Conservation (phyloP, 2,329 filamentous ascomycete species). For the Fusarium fracticaudum region DNA sequence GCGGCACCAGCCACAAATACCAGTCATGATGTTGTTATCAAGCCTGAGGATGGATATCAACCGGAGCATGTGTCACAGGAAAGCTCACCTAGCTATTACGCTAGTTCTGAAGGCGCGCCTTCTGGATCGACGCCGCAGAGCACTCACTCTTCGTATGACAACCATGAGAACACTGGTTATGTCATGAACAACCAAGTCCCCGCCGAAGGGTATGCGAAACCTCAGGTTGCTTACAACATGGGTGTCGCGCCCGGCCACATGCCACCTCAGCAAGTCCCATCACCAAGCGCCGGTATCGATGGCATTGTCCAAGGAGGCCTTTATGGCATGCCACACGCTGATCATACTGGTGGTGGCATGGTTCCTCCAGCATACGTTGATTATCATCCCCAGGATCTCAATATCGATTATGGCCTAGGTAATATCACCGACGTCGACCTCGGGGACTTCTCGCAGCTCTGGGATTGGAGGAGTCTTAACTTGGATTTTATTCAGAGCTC, state of each 20-base stretch:
- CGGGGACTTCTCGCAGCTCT: constrained; percentile 36
- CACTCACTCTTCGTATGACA: constrained; percentile 11
- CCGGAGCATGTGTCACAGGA: constrained; percentile 14
- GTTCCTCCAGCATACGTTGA: constrained; percentile 18
- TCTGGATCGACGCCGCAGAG: constrained; percentile 29
- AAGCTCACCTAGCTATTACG: constrained; percentile 28
- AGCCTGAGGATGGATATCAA: constrained; percentile 8
- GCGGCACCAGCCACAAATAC: neutral
- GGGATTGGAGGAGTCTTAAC: constrained; percentile 40
- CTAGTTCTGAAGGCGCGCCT: constrained; percentile 13
- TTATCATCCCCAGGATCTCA: constrained; percentile 13
- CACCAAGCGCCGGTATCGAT: constrained; percentile 29
- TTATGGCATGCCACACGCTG: constrained; percentile 8
- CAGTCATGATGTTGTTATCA: neutral
- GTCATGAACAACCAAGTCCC: neutral
- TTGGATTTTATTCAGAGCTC: constrained; percentile 38
- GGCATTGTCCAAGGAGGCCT: constrained; percentile 13
- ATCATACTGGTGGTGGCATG: constrained; percentile 8
- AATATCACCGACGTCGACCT: constrained; percentile 35
- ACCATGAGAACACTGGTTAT: constrained; percentile 8
- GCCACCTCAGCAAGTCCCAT: constrained; percentile 14
- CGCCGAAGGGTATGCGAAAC: neutral
- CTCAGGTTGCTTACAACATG: neutral
- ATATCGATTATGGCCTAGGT: constrained; percentile 22
- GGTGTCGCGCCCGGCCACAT: neutral